These are phyloP conservation scores for Cladosporium colombiae DNA, from an alignment of 2,329 filamentous ascomycete genomes.

Conservation along the genomic window DNA sequence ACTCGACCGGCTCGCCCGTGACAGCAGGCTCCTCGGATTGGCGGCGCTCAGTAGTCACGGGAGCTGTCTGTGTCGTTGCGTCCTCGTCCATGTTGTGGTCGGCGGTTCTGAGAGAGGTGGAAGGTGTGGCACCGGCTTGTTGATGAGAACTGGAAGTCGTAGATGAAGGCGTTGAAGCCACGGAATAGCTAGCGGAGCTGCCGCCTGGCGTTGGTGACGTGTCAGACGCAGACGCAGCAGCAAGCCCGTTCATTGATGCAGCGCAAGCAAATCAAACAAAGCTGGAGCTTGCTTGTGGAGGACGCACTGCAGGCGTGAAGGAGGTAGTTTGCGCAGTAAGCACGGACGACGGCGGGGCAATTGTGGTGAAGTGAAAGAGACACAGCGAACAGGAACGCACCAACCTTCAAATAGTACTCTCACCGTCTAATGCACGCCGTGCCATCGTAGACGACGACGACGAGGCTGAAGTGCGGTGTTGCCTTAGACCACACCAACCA, in stretches of 20 bases:
- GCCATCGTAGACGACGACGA: background rate
- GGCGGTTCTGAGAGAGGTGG: conserved; percentile 3
- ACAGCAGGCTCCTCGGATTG: conserved; percentile 22
- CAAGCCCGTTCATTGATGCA: conserved; percentile 17
- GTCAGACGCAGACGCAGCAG: conserved; percentile 16
- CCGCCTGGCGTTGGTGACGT: conserved; percentile 17
- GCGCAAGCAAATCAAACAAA: background rate
- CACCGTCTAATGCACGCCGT: conserved; percentile 1
- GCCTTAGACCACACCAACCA: background rate
- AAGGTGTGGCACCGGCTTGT: background rate
- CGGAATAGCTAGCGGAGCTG: background rate
- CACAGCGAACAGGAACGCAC: background rate
- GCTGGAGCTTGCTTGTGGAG: conserved; percentile 5
- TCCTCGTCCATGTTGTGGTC: conserved; percentile 32
- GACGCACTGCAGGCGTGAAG: conserved; percentile 20
- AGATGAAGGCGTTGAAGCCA: background rate
- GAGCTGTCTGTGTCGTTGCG: conserved; percentile 25
- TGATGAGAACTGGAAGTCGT: conserved; percentile 3
- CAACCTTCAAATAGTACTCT: conserved; percentile 1
- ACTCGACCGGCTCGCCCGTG: conserved; percentile 8
- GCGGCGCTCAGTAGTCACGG: conserved; percentile 21
- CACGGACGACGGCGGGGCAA: conserved; percentile 11
- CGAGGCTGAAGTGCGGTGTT: conserved; percentile 8
- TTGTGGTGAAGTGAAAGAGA: background rate
- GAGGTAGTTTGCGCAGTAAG: conserved; percentile 17